A percentile compares a stretch with the other conserved stretches of the same genome.
phyloP scores from a whole-genome alignment of 2,329 filamentous ascomycete species.

The Ophiostoma sp. region DNA sequence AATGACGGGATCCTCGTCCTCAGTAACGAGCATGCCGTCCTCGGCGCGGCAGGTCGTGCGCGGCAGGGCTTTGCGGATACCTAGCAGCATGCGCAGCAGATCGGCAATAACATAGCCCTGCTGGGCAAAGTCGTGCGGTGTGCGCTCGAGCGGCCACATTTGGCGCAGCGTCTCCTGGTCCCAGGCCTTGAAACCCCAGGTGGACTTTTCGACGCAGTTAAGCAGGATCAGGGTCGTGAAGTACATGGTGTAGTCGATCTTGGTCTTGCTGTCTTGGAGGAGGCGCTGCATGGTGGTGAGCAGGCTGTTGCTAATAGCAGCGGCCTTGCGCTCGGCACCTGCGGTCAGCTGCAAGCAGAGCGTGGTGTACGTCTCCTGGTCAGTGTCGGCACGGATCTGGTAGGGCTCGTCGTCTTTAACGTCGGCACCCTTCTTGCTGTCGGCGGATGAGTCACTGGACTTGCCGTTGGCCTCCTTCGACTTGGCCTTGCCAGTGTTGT shows the following conservation, averaged over 20 bases:
- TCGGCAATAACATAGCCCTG: conserved; percentile 61
- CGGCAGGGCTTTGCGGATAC: conserved; percentile 61
- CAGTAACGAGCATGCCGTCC: conserved; percentile 51
- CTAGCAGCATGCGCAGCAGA: conserved; percentile 60
- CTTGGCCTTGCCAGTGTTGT: background rate
- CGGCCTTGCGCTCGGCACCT: conserved; percentile 64
- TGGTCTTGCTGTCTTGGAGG: conserved; percentile 61
- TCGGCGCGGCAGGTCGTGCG: conserved; percentile 47
- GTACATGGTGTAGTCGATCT: conserved; percentile 61
- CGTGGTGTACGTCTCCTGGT: conserved; percentile 60
- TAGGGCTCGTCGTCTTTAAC: conserved; percentile 36
- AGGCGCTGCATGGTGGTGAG: conserved; percentile 62
- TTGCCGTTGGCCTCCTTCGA: background rate
- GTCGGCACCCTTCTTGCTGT: background rate
- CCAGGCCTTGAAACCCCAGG: conserved; percentile 69
- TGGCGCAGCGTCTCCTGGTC: conserved; percentile 61
- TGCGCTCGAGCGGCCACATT: conserved; percentile 62
- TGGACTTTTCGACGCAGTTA: conserved; percentile 67
- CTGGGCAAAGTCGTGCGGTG: conserved; percentile 57
- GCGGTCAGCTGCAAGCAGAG: conserved; percentile 66
- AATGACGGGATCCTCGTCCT: conserved; percentile 48
- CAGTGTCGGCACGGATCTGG: conserved; percentile 54
- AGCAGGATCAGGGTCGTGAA: conserved; percentile 63
- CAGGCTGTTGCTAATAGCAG: conserved; percentile 57
- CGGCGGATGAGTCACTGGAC: background rate